These are phyloP conservation scores for Hypoxylon cercidicola DNA, from an alignment of 495 filamentous ascomycete species.

Conservation along the genomic window DNA sequence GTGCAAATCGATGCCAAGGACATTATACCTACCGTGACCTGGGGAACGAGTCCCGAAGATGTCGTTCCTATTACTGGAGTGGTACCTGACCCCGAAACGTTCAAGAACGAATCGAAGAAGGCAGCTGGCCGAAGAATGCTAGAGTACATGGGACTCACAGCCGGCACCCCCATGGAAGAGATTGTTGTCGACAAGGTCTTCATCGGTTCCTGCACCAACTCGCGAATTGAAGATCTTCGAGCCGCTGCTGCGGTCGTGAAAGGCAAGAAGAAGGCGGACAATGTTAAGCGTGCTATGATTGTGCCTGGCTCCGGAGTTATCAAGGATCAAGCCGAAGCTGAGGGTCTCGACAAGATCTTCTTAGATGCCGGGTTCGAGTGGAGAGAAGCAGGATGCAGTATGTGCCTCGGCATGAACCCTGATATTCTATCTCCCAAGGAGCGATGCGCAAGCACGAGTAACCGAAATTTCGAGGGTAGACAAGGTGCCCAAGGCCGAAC, in stretches of 20 bases:
- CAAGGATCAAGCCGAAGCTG: constrained; percentile 90
- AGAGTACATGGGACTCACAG: constrained; percentile 92
- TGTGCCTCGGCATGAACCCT: constrained; percentile 99
- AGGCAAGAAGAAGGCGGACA: constrained; percentile 83
- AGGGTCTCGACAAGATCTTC: constrained; percentile 94
- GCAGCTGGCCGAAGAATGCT: constrained; percentile 80
- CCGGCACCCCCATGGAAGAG: constrained; percentile 90
- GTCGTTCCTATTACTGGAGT: constrained; percentile 91
- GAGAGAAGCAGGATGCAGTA: constrained; percentile 97
- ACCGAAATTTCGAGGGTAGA: constrained; percentile 97
- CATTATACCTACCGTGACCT: constrained; percentile 91
- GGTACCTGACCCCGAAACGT: constrained; percentile 90
- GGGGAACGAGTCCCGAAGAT: constrained; percentile 97
- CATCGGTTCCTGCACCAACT: constrained; percentile 98
- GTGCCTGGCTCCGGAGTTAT: constrained; percentile 95
- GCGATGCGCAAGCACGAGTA: constrained; percentile 93
- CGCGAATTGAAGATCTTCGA: constrained; percentile 94
- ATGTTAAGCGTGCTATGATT: constrained; percentile 93
- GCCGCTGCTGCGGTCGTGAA: constrained; percentile 86
- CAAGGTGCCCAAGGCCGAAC: constrained; percentile 94
- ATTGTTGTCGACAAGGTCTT: constrained; percentile 94
- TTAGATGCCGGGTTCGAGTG: constrained; percentile 93
- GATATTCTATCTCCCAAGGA: constrained; percentile 96
- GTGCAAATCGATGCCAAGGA: constrained; percentile 91
- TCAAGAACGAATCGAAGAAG: constrained; percentile 80